Conservation (phyloP, 768 basidiomycete genomes). For the Mycena filopes region DNA sequence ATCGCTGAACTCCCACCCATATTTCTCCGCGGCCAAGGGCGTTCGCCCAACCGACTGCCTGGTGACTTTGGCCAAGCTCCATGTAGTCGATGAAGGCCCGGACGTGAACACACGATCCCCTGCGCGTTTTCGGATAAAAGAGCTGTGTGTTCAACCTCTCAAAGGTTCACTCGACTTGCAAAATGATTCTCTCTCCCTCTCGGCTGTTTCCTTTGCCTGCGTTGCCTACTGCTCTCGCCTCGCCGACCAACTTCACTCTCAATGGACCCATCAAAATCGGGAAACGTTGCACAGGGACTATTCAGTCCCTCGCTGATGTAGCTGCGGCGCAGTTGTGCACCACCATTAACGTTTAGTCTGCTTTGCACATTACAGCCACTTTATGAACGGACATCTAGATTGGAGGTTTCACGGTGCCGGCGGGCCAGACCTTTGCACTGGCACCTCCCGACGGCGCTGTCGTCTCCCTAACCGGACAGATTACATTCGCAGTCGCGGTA, state of each 20-base stretch:
- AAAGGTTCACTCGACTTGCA: neutral
- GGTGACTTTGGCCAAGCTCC: neutral
- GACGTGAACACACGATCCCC: conserved; percentile 1
- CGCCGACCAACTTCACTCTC: neutral
- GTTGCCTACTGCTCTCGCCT: neutral
- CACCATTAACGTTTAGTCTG: conserved; percentile 19
- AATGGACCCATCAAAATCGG: conserved; percentile 24
- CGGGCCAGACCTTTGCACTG: conserved; percentile 24
- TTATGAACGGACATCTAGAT: neutral
- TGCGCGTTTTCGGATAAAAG: conserved; percentile 1
- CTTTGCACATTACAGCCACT: neutral
- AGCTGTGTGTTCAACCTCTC: neutral
- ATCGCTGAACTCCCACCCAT: neutral
- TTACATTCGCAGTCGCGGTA: conserved; percentile 25
- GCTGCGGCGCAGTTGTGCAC: conserved; percentile 22
- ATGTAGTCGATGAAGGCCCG: conserved; percentile 1
- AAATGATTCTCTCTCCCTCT: conserved; percentile 13
- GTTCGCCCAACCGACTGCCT: neutral
- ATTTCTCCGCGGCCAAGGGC: conserved; percentile 10
- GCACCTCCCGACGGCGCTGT: conserved; percentile 27
- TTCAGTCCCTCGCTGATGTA: conserved; percentile 25
- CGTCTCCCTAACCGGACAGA: conserved; percentile 25
- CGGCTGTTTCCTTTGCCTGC: conserved; percentile 13
- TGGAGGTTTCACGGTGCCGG: conserved; percentile 21
- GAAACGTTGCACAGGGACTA: conserved; percentile 19